These are phyloP conservation scores for Cladosporium sp. DNA, from an alignment of 2,329 filamentous ascomycete species.

Conservation along the genomic window DNA sequence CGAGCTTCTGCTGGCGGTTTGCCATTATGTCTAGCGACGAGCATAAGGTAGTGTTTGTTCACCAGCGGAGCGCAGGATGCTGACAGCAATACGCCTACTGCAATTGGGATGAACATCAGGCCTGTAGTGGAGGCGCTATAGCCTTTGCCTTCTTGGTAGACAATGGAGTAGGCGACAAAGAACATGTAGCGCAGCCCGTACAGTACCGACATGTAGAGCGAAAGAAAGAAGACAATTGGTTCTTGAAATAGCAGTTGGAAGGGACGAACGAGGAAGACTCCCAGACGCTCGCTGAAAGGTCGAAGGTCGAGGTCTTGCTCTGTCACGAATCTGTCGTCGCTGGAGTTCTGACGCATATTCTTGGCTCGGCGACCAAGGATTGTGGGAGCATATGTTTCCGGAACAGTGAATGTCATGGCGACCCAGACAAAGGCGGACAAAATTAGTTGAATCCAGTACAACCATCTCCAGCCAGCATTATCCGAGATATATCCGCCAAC, in stretches of 20 bases:
- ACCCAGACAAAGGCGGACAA: conserved; percentile 69
- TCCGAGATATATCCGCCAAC: conserved; percentile 75
- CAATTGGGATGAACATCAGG: conserved; percentile 48
- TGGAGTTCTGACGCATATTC: no score
- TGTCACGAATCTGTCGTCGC: no score
- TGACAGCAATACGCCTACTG: conserved; percentile 43
- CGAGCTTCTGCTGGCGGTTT: conserved; percentile 57
- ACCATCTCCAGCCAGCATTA: conserved; percentile 47
- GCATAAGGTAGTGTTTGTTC: conserved; percentile 26
- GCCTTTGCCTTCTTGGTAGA: conserved; percentile 79
- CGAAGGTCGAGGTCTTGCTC: conserved; percentile 76
- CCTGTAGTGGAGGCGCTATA: conserved; percentile 61
- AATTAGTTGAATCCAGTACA: conserved; percentile 87
- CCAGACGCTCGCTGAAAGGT: conserved; percentile 67
- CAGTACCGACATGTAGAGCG: conserved; percentile 63
- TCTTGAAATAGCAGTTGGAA: conserved; percentile 84
- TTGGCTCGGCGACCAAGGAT: no score
- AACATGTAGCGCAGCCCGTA: conserved; percentile 78
- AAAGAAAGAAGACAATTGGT: conserved; percentile 81
- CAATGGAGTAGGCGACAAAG: conserved; percentile 65
- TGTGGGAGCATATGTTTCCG: no score
- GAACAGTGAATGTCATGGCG: no score
- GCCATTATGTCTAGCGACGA: conserved; percentile 23
- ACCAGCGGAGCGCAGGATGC: conserved; percentile 28
- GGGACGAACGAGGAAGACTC: conserved; percentile 75